Percentiles rank a stretch among this genome's conserved stretches.
These are phyloP conservation scores for Euphrasia confusa DNA, from an alignment of 257 asterid species.

Conservation along the genomic window DNA sequence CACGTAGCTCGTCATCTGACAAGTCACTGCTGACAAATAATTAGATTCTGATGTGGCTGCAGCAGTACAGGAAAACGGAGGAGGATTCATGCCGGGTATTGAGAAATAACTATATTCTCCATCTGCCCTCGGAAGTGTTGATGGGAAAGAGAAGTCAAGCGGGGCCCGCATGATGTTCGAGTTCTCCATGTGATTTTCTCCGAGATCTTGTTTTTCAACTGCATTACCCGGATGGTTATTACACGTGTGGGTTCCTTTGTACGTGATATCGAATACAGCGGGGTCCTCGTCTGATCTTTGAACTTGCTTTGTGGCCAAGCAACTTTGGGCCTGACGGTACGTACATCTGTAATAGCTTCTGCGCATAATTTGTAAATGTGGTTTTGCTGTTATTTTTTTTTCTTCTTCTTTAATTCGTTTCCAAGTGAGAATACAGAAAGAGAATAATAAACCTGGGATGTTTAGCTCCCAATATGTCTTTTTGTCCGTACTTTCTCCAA, in stretches of 20 bases:
- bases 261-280: slow-evolving; percentile 61
- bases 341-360: slow-evolving; percentile 96
- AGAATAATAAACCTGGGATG: slow-evolving; percentile 37
- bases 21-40: slow-evolving; percentile 17
- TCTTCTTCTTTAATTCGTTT: neutral
- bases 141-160: slow-evolving; percentile 50
- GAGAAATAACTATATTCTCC: slow-evolving; percentile 35
- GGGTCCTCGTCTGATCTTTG: slow-evolving; percentile 91
- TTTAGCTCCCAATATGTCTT: slow-evolving; percentile 50
- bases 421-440: neutral
- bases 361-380: slow-evolving; percentile 23
- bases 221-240: neutral
- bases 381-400: neutral
- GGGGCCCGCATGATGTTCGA: slow-evolving; percentile 28
- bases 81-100: slow-evolving; percentile 31
- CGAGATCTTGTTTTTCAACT: neutral
- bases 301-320: slow-evolving; percentile 95
- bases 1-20: neutral
- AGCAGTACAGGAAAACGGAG: slow-evolving; percentile 34
- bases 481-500: slow-evolving; percentile 87
- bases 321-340: slow-evolving; percentile 45
- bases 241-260: slow-evolving; percentile 72
- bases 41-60: slow-evolving; percentile 42
- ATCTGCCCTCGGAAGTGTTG: slow-evolving; percentile 37
- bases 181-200: slow-evolving; percentile 29